Evolutionary conservation across 306 rosid genomes (phyloP), one percentile per base, ranked within the genome.

Genomic region (Boehmeria nivea): DNA sequence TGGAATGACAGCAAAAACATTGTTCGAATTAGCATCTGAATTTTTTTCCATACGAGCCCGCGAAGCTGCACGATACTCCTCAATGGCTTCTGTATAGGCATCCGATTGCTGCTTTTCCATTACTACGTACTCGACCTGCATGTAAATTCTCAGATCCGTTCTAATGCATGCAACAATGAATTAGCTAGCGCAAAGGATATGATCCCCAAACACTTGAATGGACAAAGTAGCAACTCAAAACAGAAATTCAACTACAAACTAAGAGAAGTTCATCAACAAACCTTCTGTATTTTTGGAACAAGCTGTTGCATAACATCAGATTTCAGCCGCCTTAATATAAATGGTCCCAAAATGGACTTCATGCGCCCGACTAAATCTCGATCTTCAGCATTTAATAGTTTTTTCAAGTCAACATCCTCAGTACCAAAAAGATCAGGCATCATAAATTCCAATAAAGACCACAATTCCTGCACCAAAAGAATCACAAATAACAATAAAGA

Each of bases 241-340:
- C 38, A 49, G 67, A 53, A 37, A 70, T n/a, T n/a, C 34, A 12
- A 55, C 31, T 9, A 26, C 21, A 11, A 2, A 10, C 20, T 54
- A n/a, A 24, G 50, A 60, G 49, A 42, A 44, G 44, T 45, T 52
- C 38, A 43, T 56, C 6, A 42, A 23, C 68, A 56, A 62, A 87
- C 98, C 81, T 64, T 57, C 60, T 84, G 98, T 71, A 83, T 80
- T 75, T 91, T 91, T 25, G 88, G 91, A 76, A 87, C 98, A 68
- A 87, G 96, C 63, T 91, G 98, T 77, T 82, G 96, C 98, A 87
- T 91, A 51, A 87, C 98, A 78, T 91, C 98, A 69, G 98, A 87
- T 75, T 91, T 91, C 56, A 91, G 70, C 12, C 98, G 83, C 40
- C 98, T 81, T 76, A 91, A 78, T 70, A 87, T 91, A 77, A 91